These are phyloP conservation scores for Raphanus sativus DNA, from an alignment of 345 rosid species.

Conservation along the genomic window DNA sequence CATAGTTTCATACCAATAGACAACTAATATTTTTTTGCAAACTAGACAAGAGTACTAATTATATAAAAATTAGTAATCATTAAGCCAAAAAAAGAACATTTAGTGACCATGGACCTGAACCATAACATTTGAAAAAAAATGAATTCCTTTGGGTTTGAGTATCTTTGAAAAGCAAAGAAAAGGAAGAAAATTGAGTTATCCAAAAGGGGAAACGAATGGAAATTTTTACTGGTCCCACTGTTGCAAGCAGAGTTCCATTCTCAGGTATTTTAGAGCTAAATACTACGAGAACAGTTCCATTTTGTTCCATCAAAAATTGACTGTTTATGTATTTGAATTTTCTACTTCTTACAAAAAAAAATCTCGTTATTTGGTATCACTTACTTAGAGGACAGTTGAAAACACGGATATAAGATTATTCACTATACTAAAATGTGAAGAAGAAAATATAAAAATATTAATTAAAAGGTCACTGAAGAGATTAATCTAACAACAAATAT, in stretches of 20 bases:
- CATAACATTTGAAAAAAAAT: background rate
- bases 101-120: background rate
- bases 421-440: no score
- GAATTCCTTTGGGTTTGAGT: background rate
- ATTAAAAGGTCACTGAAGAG: background rate
- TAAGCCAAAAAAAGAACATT: background rate
- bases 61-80: background rate
- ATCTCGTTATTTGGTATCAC: background rate
- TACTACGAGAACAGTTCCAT: no score
- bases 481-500: constrained; percentile 1
- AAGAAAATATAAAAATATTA: no score
- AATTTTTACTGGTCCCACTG: constrained; percentile 24
- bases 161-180: background rate
- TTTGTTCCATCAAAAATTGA: constrained; percentile 25
- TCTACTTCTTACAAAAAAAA: no score
- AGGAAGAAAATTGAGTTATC: background rate
- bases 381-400: background rate
- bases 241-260: constrained; percentile 7
- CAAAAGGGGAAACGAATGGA: background rate
- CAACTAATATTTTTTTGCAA: background rate
- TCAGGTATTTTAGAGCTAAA: no score
- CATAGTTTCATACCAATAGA: no score
- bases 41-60: background rate
- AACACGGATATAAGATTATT: background rate
- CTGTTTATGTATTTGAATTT: no score